These are phyloP conservation scores for Dictyostelium brefeldianum DNA, from an alignment of 78 protist species.

Conservation along the genomic window DNA sequence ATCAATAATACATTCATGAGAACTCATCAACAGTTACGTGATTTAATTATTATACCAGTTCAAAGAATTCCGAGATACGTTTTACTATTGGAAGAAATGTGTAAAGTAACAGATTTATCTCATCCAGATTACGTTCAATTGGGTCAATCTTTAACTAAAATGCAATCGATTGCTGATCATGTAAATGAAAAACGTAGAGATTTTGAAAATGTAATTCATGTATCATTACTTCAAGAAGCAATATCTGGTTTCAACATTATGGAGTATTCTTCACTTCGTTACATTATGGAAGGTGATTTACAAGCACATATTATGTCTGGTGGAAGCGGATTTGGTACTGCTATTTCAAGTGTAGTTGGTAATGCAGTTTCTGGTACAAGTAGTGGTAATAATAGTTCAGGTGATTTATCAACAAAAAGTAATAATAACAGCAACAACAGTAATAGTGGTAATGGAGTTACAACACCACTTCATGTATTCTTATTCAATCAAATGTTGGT, in stretches of 20 bases:
- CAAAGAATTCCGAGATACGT: constrained; percentile 80
- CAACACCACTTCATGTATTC: constrained; percentile 44
- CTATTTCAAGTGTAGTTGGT: constrained; percentile 49
- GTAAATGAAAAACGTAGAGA: constrained; percentile 81
- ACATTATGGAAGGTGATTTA: constrained; percentile 74
- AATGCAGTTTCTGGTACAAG: constrained; percentile 29
- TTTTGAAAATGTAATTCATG: constrained; percentile 68
- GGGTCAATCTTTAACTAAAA: constrained; percentile 35
- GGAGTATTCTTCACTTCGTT: constrained; percentile 74
- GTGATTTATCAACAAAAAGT: not conserved
- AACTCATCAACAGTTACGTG: constrained; percentile 67
- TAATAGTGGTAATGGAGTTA: not conserved
- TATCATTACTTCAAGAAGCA: constrained; percentile 60
- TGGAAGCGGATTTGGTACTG: constrained; percentile 36
- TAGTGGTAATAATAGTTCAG: not conserved
- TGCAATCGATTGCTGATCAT: constrained; percentile 75
- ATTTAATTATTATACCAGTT: constrained; percentile 74
- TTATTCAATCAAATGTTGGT: constrained; percentile 75
- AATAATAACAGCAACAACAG: not conserved
- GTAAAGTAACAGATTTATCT: constrained; percentile 35
- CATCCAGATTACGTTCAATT: constrained; percentile 64
- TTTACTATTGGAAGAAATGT: constrained; percentile 60
- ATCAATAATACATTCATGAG: constrained; percentile 24
- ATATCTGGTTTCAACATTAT: constrained; percentile 72
- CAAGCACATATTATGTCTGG: constrained; percentile 19